A percentile compares a stretch with the other conserved stretches of the same genome.
These are phyloP conservation scores for Amniculicola lignicola DNA, from an alignment of 495 filamentous ascomycete species.

Conservation along the genomic window DNA sequence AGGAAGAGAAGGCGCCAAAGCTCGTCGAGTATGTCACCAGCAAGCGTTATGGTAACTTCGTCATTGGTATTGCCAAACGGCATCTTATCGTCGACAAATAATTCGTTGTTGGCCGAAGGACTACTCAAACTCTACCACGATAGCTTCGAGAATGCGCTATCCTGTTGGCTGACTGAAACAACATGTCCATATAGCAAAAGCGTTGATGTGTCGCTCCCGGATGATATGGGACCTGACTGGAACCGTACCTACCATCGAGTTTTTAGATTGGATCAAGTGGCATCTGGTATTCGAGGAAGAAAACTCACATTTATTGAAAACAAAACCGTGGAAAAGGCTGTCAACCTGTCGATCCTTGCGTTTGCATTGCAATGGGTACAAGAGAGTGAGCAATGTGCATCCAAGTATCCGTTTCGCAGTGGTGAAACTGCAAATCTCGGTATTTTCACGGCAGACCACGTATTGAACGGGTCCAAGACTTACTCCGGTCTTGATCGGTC, in stretches of 20 bases:
- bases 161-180: conserved; percentile 50
- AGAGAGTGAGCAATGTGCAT: conserved; percentile 29
- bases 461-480: conserved; percentile 18
- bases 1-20: conserved; percentile 16
- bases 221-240: conserved; percentile 45
- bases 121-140: conserved; percentile 50
- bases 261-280: conserved; percentile 44
- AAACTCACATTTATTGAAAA: conserved; percentile 42
- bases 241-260: conserved; percentile 49
- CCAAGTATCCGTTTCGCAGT: conserved; percentile 22
- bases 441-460: too few relatives aligned
- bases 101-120: conserved; percentile 39
- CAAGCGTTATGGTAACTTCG: neutral
- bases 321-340: conserved; percentile 39
- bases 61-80: conserved; percentile 3
- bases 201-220: conserved; percentile 9
- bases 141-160: conserved; percentile 48
- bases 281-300: conserved; percentile 37
- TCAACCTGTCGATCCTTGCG: conserved; percentile 47
- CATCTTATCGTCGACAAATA: conserved; percentile 29
- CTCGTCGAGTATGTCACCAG: conserved; percentile 1
- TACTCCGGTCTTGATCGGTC: conserved; percentile 37
- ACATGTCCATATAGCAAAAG: conserved; percentile 45
- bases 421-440: neutral
- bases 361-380: conserved; percentile 51